phyloP scores from a whole-genome alignment of 306 rosid species.

The Acacia confusa region DNA sequence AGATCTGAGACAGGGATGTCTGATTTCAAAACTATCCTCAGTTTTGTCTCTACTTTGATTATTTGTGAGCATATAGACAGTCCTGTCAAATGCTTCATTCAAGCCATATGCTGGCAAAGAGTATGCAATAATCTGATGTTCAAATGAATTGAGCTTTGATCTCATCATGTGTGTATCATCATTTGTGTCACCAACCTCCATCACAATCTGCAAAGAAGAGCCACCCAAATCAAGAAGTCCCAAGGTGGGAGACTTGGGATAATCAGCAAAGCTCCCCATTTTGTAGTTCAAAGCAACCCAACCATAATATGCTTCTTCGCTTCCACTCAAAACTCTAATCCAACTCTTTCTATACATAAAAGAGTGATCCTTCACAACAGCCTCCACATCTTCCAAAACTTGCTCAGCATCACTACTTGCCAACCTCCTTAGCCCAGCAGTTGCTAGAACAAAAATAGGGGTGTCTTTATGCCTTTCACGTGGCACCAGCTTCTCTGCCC shows the following conservation, averaged over 20 bases:
- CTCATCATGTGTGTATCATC: conserved; percentile 47
- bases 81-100: conserved; percentile 83
- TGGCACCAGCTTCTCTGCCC: conserved; percentile 67
- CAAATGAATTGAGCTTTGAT: conserved; percentile 50
- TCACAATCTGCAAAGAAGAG: conserved; percentile 78
- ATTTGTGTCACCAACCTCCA: conserved; percentile 46
- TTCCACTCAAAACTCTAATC: conserved; percentile 85
- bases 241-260: conserved; percentile 48
- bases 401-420: conserved; percentile 35
- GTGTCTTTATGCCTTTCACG: conserved; percentile 44
- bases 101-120: conserved; percentile 75
- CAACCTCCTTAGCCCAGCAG: conserved; percentile 79
- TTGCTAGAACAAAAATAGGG: conserved; percentile 73
- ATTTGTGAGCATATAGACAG: conserved; percentile 50
- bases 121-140: conserved; percentile 52
- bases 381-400: conserved; percentile 57
- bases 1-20: conserved; percentile 71
- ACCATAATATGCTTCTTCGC: conserved; percentile 87
- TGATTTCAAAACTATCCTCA: conserved; percentile 34
- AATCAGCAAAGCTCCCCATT: conserved; percentile 53
- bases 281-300: conserved; percentile 86
- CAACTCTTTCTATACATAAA: conserved; percentile 57
- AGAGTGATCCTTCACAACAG: conserved; percentile 49
- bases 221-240: conserved; percentile 90
- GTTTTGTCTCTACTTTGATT: conserved; percentile 34